phyloP scores from a whole-genome alignment of 2,329 filamentous ascomycete genomes.

The Neonectria faginata region DNA sequence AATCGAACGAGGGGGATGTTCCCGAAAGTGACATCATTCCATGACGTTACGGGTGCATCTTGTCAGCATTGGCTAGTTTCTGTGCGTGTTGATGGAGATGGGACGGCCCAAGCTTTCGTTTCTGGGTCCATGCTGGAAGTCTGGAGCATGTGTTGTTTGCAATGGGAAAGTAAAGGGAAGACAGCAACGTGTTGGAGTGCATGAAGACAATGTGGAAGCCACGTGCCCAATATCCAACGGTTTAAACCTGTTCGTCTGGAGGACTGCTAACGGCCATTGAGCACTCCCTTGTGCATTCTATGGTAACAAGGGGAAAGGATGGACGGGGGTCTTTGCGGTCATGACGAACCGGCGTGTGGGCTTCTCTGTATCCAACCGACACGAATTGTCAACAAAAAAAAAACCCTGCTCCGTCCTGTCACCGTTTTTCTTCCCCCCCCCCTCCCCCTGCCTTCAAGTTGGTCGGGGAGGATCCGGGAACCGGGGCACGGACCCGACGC shows the following conservation, averaged over 20 bases:
- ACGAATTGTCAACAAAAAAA: background rate
- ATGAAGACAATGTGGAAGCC: conserved; percentile 7
- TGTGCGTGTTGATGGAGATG: too few relatives aligned
- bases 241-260: conserved; percentile 17
- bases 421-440: background rate
- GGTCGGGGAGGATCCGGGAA: background rate
- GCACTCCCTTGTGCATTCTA: background rate
- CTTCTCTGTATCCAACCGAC: background rate
- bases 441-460: background rate
- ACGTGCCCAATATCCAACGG: conserved; percentile 22
- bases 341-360: background rate
- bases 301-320: too few relatives aligned
- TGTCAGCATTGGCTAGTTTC: background rate
- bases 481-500: background rate
- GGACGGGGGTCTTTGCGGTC: background rate
- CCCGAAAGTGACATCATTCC: conserved; percentile 9
- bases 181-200: background rate
- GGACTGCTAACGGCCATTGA: background rate
- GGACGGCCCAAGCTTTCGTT: background rate
- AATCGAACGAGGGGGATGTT: conserved; percentile 3
- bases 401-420: background rate
- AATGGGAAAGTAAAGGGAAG: background rate
- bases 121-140: too few relatives aligned
- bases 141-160: too few relatives aligned
- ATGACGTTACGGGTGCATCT: conserved; percentile 1